phyloP scores from a whole-genome alignment of 2,329 filamentous ascomycete species.

The Aspergillus sp. region DNA sequence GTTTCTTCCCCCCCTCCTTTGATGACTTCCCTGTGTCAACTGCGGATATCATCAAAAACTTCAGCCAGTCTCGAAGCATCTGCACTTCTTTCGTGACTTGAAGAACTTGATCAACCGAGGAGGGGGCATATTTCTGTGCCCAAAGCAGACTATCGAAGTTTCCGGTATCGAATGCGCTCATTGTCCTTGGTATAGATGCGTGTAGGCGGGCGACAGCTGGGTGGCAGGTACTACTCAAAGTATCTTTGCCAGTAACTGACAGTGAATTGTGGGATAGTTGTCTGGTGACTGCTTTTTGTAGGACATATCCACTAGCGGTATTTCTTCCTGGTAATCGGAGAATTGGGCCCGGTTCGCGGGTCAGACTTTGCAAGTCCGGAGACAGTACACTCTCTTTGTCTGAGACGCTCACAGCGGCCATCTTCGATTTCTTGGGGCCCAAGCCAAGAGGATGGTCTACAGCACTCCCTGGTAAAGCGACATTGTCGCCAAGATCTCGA shows the following conservation, averaged over 20 bases:
- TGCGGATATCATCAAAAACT: conserved; percentile 69
- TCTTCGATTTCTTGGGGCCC: conserved; percentile 39
- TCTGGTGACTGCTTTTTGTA: conserved; percentile 26
- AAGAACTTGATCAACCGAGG: conserved; percentile 66
- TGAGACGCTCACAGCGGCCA: conserved; percentile 28
- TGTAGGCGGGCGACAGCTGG: conserved; percentile 61
- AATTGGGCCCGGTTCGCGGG: neutral
- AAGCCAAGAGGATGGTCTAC: neutral
- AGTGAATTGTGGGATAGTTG: conserved; percentile 25
- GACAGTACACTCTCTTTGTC: conserved; percentile 33
- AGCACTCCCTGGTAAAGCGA: neutral
- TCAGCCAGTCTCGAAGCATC: conserved; percentile 77
- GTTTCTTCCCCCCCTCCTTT: conserved; percentile 27
- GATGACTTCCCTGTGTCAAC: conserved; percentile 60
- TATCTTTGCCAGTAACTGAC: conserved; percentile 1
- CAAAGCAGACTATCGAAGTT: conserved; percentile 72
- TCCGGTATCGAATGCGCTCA: conserved; percentile 78
- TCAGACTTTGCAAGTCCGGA: neutral
- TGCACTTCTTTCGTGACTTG: conserved; percentile 68
- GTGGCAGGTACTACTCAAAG: conserved; percentile 40
- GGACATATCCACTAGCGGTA: conserved; percentile 26
- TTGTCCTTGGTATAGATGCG: conserved; percentile 54
- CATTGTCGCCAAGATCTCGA: conserved; percentile 41
- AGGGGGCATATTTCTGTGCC: conserved; percentile 82
- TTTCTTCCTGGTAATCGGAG: conserved; percentile 29